These are phyloP conservation scores for Parachlorella kessleri DNA, from an alignment of 139 green algal species.

Conservation along the genomic window DNA sequence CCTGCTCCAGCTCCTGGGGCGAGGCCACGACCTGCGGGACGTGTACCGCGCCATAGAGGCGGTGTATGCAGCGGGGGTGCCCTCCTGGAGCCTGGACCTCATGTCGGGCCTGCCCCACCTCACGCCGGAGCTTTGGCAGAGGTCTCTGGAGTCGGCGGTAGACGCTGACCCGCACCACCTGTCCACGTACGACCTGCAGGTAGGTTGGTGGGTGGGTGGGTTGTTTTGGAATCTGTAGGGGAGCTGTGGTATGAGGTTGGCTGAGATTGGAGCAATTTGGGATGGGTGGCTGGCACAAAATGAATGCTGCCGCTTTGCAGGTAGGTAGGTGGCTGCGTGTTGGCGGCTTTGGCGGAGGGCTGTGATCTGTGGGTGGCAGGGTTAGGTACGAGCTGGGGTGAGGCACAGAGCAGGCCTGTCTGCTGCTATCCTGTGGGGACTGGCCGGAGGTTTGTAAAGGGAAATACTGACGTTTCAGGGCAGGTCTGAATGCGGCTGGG, in stretches of 20 bases:
- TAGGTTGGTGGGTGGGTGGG: background rate
- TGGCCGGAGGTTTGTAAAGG: no score
- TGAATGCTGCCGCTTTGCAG: no score
- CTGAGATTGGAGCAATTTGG: background rate
- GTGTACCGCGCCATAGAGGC: constrained; percentile 72
- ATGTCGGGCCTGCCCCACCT: constrained; percentile 87
- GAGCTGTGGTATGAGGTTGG: background rate
- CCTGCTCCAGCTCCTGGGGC: constrained; percentile 70
- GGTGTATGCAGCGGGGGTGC: constrained; percentile 53
- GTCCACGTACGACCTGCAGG: constrained; percentile 96
- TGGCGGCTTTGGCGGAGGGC: background rate
- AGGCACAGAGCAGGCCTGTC: no score
- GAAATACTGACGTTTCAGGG: no score
- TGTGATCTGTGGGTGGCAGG: background rate
- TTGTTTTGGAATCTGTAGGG: background rate
- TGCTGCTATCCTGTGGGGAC: no score
- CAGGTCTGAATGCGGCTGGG: no score
- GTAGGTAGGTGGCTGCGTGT: background rate
- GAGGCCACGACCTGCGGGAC: constrained; percentile 70
- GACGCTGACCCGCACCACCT: constrained; percentile 77
- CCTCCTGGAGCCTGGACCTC: constrained; percentile 93
- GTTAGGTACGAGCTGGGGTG: no score
- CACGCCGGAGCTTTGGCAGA: constrained; percentile 62
- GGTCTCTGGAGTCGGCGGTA: constrained; percentile 68
- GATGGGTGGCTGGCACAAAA: background rate